These are phyloP conservation scores for Pseudogymnoascus sp. DNA, from an alignment of 2,329 filamentous ascomycete genomes.

Conservation along the genomic window DNA sequence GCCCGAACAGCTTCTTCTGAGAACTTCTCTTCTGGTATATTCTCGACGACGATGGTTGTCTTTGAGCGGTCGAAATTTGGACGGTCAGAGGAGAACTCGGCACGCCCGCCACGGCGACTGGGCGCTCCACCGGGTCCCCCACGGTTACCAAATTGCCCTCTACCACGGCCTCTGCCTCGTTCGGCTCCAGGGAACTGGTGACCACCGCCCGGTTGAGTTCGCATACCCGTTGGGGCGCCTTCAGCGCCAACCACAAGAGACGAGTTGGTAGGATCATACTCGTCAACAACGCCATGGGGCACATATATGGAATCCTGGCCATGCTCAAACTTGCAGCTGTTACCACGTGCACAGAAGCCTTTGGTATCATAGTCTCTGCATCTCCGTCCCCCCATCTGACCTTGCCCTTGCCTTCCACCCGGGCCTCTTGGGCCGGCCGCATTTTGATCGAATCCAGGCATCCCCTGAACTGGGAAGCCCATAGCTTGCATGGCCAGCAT, in stretches of 20 bases:
- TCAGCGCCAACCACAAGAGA: constrained; percentile 30
- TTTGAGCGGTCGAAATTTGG: constrained; percentile 55
- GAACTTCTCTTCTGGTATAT: constrained; percentile 66
- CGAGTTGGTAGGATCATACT: constrained; percentile 54
- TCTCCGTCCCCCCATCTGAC: constrained; percentile 24
- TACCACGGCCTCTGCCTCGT: constrained; percentile 28
- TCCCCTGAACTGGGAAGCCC: constrained; percentile 40
- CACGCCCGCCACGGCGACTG: constrained; percentile 27
- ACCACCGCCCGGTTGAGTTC: constrained; percentile 17
- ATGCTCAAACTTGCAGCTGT: constrained; percentile 63
- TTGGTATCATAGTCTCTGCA: constrained; percentile 68
- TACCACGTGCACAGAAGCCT: constrained; percentile 63
- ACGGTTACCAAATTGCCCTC: constrained; percentile 26
- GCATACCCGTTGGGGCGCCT: constrained; percentile 13
- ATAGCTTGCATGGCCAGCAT: constrained; percentile 56
- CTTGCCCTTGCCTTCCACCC: neutral
- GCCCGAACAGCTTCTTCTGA: constrained; percentile 55
- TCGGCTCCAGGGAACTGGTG: constrained; percentile 14
- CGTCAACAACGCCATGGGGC: constrained; percentile 32
- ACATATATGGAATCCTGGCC: constrained; percentile 44
- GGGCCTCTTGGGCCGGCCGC: constrained; percentile 17
- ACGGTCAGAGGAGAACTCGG: constrained; percentile 58
- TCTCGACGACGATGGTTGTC: constrained; percentile 66
- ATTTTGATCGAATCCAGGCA: constrained; percentile 31
- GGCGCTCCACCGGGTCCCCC: constrained; percentile 16